Evolutionary conservation across 768 basidiomycete genomes (phyloP).

Genomic region (Russula foetens): DNA sequence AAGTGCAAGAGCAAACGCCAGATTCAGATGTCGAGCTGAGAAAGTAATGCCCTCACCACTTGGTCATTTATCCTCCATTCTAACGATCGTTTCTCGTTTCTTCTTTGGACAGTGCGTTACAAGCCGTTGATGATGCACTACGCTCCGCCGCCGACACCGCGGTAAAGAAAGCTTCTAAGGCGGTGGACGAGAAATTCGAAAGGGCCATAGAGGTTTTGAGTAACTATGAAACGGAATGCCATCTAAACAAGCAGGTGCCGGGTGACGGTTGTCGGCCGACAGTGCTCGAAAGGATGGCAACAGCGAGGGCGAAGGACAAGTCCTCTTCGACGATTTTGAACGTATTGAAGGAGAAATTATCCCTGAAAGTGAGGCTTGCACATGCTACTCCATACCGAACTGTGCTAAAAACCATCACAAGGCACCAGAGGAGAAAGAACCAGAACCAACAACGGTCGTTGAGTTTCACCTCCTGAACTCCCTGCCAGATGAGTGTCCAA

Average conservation of each 20-base stretch:
- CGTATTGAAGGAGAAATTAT: neutral
- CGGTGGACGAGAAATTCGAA: neutral
- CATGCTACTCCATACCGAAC: neutral
- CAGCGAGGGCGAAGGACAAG: neutral
- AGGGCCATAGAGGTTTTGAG: neutral
- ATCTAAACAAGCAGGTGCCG: neutral
- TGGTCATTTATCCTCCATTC: neutral
- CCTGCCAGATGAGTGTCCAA: too few relatives aligned
- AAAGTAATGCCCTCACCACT: neutral
- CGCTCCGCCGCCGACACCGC: neutral
- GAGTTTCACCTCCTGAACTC: too few relatives aligned
- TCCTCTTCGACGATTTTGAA: neutral
- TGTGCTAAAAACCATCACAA: too few relatives aligned
- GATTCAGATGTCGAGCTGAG: neutral
- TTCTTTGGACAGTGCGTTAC: neutral
- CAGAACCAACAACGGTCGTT: too few relatives aligned
- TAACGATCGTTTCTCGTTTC: neutral
- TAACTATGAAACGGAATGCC: neutral
- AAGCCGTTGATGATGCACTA: neutral
- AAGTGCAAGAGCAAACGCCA: neutral
- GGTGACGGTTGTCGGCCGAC: neutral
- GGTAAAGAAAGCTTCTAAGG: neutral
- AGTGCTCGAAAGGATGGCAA: neutral
- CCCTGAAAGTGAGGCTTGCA: neutral
- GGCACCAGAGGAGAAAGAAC: too few relatives aligned